Evolutionary conservation across 192 early-diverging fungal genomes (phyloP).

Genomic region (Ambispora gerdemannii): DNA sequence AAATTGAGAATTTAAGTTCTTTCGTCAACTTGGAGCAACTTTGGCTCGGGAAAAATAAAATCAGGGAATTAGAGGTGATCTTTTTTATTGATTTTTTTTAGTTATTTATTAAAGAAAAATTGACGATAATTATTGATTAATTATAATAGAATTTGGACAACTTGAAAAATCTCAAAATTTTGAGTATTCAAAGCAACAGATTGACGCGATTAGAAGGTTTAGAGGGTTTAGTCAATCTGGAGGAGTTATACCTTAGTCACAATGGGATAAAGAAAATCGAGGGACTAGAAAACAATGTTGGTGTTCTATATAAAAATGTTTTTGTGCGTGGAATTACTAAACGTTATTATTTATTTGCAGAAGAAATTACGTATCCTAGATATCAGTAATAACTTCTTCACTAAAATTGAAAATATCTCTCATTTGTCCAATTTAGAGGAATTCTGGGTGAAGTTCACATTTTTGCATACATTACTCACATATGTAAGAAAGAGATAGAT

Average conservation of each 20-base stretch:
- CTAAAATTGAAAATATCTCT: constrained; percentile 67
- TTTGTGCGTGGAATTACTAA: too few relatives aligned
- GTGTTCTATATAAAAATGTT: neutral
- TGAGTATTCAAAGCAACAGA: constrained; percentile 88
- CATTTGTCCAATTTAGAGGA: constrained; percentile 74
- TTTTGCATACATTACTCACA: constrained; percentile 42
- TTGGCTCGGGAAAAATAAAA: constrained; percentile 98
- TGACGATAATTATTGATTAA: neutral
- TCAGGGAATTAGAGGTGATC: constrained; percentile 67
- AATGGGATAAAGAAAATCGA: constrained; percentile 80
- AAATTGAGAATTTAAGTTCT: constrained; percentile 77
- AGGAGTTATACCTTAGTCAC: constrained; percentile 91
- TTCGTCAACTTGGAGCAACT: constrained; percentile 83
- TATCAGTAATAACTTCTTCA: constrained; percentile 76
- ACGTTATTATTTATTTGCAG: constrained; percentile 5
- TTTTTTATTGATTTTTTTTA: neutral
- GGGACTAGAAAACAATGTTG: constrained; percentile 75
- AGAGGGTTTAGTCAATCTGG: constrained; percentile 62
- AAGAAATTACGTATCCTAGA: constrained; percentile 59
- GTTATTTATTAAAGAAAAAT: neutral
- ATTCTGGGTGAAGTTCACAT: constrained; percentile 71
- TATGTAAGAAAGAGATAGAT: constrained; percentile 42
- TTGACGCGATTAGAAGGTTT: constrained; percentile 73
- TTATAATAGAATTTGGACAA: constrained; percentile 52
- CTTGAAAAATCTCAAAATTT: constrained; percentile 62